A percentile compares a stretch with the other conserved stretches of the same genome.
Evolutionary conservation across 1,284 basidiomycete species (phyloP).

Genomic region (Inonotus obliquus): DNA sequence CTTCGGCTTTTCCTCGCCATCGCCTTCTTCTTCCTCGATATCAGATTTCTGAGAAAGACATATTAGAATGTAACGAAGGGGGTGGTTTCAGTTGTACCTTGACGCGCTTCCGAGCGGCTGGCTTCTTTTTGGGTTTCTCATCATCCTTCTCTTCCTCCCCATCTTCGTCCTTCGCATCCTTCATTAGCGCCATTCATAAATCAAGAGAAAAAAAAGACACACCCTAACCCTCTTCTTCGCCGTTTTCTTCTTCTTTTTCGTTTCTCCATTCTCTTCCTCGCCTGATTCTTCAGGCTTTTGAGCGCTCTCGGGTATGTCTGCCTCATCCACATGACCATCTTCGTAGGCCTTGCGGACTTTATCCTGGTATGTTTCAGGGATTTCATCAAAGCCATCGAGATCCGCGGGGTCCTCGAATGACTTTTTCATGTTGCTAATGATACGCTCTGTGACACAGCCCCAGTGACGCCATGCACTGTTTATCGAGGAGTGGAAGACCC

Average conservation of each 20-base stretch:
- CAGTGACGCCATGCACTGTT: constrained; percentile 74
- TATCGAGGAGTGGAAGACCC: constrained; percentile 22
- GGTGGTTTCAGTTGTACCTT: constrained; percentile 23
- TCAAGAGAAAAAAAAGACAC: constrained; percentile 4
- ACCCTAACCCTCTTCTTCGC: constrained; percentile 31
- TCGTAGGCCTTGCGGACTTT: constrained; percentile 67
- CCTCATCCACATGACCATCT: constrained; percentile 69
- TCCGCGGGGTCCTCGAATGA: constrained; percentile 55
- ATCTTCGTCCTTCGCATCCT: constrained; percentile 26
- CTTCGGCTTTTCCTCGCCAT: constrained; percentile 35
- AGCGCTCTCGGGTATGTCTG: constrained; percentile 72
- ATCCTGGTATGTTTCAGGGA: constrained; percentile 59
- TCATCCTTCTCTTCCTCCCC: constrained; percentile 25
- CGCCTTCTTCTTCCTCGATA: constrained; percentile 30
- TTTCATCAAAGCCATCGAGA: constrained; percentile 68
- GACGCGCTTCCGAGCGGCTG: constrained; percentile 27
- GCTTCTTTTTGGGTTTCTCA: constrained; percentile 31
- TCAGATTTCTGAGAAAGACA: constrained; percentile 28
- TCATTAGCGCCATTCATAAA: constrained; percentile 5
- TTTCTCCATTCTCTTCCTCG: constrained; percentile 38
- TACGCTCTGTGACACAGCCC: constrained; percentile 71
- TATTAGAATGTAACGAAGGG: background rate
- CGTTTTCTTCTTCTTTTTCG: constrained; percentile 28
- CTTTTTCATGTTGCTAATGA: constrained; percentile 71
- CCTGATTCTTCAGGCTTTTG: constrained; percentile 49